Base-by-base conservation (phyloP, 1,139 yeast genomes). In the Blastobotrys persicus region DNA sequence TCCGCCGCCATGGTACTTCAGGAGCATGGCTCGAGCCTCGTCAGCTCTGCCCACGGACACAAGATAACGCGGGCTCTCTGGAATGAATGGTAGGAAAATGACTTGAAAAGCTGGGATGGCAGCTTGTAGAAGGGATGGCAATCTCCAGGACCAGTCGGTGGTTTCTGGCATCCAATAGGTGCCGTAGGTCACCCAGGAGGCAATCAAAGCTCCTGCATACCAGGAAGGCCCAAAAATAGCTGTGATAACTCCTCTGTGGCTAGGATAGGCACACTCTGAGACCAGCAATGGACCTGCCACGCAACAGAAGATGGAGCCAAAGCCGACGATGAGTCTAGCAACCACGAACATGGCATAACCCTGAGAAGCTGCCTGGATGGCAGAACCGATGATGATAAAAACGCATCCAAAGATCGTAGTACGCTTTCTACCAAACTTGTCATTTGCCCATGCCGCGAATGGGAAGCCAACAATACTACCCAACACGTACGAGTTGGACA, bases 31-130 rank as follows among this genome's bases (percentile, higher is more conserved):
- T 33, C 48, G 40, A 5, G 40, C 40, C 38, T 68, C 65, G 1
- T 57, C 71, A 44, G 69, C 67, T 41, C 64, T 62, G 32, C 67
- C 68, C 55, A 66, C 71, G 34, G 73, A 67, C 41, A 76, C 73
- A 63, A 68, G 72, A 71, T 75, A 78, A 71, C 81, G 76, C 45
- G 84, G 84, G 28, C 81, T 74, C 58, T 79, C 84, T 40, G 84
- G 84, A 39, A 57, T 64, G 48, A 61, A 59, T 3, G 53, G 55
- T 11, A 63, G 51, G 28, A 54, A 44, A 18, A 51, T 58, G 17
- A 46, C 26, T 26, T 33, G 42, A 26, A 42, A 19, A 14, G 20
- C 33, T 14, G 79, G 76, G 57, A 70, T 62, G 31, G 64, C 58
- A 37, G 68, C 72, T 61, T 76, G 77, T 42, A 72, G 34, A 49